Evolutionary conservation across 2,329 filamentous ascomycete species (phyloP), one percentile per base, ranked within the genome.

Genomic region (Sclerotiophoma versabilis): DNA sequence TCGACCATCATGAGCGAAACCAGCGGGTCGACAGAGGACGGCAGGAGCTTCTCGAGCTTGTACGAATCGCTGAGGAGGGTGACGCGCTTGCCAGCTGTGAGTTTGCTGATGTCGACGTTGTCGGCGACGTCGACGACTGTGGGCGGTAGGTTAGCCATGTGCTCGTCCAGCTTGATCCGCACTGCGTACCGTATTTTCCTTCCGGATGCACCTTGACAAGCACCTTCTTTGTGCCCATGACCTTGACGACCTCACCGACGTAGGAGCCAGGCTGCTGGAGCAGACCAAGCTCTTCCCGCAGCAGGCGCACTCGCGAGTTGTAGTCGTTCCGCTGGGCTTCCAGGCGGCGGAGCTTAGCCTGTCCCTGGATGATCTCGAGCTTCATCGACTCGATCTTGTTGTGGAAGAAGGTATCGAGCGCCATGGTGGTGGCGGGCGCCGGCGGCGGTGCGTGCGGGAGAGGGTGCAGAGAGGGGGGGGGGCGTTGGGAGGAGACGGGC

Each of bases 381-480:
- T 98, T 98, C 91, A 98, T 96, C 77, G 90, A 88, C 91, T 99
- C 95, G 81, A 98, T 98, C 85, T 99, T 99, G 84, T 98, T 98
- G 81, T 95, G 91, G 79, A 96, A 99, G 83, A 97, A 99, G 80
- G 90, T 96, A 80, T 98, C 95, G 81, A 99, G 91, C 86, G 93
- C 93, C 95, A 99, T 99, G 76, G 75, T 88, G 85, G 77, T 71
- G 72, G 72, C 63, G 65, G 54, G 59, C 58, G 65, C 61, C 59
- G 54, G 45, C 52, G 55, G 52, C 59, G 53, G 49, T 48, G 48
- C 25, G 39, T 49, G 54, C 34, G 36, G 29, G 46, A 26, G 32
- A 50, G 14, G 37, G 55, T 19, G 39, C 25, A 33, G 48, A 15
- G 5, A 14, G n/a, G 9, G 14, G 14, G 34, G 15, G n/a, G 20